phyloP scores from a whole-genome alignment of 768 basidiomycete genomes.

The Tulasnella sp. region DNA sequence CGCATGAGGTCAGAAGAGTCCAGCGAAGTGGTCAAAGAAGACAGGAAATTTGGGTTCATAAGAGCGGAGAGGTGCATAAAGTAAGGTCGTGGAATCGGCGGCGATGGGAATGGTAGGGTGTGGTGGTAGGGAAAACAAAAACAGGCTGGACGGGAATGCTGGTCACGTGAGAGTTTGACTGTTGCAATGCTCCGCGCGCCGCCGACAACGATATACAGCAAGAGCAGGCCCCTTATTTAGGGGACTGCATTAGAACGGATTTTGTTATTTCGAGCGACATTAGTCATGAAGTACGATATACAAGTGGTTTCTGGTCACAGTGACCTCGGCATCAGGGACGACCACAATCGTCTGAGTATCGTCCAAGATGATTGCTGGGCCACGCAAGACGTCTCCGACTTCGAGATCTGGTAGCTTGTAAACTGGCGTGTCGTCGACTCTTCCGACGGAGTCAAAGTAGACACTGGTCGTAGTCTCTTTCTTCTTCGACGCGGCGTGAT shows the following conservation, averaged over 20 bases:
- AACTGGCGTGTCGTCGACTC: conserved; percentile 76
- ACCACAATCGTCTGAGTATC: conserved; percentile 93
- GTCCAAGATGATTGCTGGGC: conserved; percentile 93
- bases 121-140: background rate
- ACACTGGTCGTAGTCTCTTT: conserved; percentile 49
- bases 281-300: conserved; percentile 44
- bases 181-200: no score
- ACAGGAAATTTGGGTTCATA: background rate
- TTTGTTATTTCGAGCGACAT: background rate
- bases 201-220: background rate
- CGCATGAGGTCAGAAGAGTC: background rate
- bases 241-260: background rate
- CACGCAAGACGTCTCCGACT: conserved; percentile 67
- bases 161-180: background rate
- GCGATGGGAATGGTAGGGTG: background rate
- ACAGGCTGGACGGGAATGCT: background rate
- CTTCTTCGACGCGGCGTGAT: background rate
- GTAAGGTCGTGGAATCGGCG: background rate
- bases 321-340: conserved; percentile 64
- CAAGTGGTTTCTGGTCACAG: conserved; percentile 67
- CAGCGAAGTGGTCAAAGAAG: no score
- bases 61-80: background rate
- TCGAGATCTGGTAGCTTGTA: conserved; percentile 63
- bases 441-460: conserved; percentile 73
- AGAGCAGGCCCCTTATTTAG: background rate